A percentile compares a stretch with the other conserved stretches of the same genome.
These are phyloP conservation scores for Alternaria consortialis DNA, from an alignment of 2,329 filamentous ascomycete species.

Conservation along the genomic window DNA sequence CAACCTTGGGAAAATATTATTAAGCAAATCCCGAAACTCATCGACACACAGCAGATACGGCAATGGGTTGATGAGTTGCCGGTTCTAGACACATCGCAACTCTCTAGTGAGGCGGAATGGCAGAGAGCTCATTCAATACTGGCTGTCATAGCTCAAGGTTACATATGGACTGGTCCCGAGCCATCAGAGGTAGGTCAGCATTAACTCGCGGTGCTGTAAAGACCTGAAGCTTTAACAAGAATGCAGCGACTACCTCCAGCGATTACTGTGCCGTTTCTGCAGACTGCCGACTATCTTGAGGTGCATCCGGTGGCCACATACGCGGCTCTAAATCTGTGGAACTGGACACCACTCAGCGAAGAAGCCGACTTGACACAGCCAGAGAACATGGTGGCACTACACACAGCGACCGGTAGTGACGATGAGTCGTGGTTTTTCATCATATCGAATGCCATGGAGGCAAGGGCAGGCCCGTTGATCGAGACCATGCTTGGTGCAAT, in stretches of 20 bases:
- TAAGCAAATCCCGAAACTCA: slow-evolving; percentile 77
- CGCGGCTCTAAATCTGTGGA: slow-evolving; percentile 48
- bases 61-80: slow-evolving; percentile 76
- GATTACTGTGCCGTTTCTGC: slow-evolving; percentile 43
- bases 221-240: slow-evolving; percentile 15
- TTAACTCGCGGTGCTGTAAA: neutral
- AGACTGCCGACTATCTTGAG: slow-evolving; percentile 42
- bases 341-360: slow-evolving; percentile 37
- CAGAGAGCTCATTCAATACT: slow-evolving; percentile 78
- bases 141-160: slow-evolving; percentile 76
- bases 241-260: slow-evolving; percentile 41
- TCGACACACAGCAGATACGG: slow-evolving; percentile 78
- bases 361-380: slow-evolving; percentile 36
- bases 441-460: slow-evolving; percentile 63
- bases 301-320: slow-evolving; percentile 48
- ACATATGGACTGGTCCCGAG: slow-evolving; percentile 79
- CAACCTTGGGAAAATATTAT: slow-evolving; percentile 85
- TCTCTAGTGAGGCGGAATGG: slow-evolving; percentile 84
- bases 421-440: slow-evolving; percentile 59
- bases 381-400: slow-evolving; percentile 40
- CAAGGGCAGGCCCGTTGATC: slow-evolving; percentile 58
- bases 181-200: slow-evolving; percentile 69
- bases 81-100: slow-evolving; percentile 74
- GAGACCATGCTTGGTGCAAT: slow-evolving; percentile 59
- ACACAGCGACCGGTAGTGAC: slow-evolving; percentile 45